phyloP scores from a whole-genome alignment of 2,329 filamentous ascomycete species.

The Torrubiella hemipterigena region DNA sequence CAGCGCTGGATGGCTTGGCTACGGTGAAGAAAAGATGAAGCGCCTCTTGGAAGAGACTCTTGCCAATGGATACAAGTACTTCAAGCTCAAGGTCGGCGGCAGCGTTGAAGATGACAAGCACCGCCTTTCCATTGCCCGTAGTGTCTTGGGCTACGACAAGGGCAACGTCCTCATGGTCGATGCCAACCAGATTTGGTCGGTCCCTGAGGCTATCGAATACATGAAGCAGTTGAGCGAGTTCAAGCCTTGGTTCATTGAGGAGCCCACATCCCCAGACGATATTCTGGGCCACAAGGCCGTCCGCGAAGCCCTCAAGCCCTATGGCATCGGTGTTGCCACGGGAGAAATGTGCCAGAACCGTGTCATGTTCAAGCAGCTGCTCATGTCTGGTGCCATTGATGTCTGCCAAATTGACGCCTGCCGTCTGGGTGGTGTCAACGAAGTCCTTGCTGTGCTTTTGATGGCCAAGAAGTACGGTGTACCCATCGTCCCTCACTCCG shows the following conservation, averaged over 20 bases:
- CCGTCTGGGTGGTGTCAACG: conserved; percentile 80
- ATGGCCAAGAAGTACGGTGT: conserved; percentile 71
- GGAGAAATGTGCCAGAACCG: conserved; percentile 96
- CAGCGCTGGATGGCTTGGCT: conserved; percentile 83
- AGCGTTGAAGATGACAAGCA: conserved; percentile 59
- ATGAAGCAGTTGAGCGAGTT: conserved; percentile 75
- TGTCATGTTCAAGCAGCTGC: conserved; percentile 85
- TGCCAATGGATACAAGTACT: conserved; percentile 66
- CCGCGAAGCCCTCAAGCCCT: conserved; percentile 63
- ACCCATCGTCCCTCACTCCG: conserved; percentile 79
- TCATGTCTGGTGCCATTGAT: conserved; percentile 69
- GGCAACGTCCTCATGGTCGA: conserved; percentile 87
- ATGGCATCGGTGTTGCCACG: conserved; percentile 73
- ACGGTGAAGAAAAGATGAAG: conserved; percentile 79
- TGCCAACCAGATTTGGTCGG: conserved; percentile 87
- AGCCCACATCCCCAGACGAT: conserved; percentile 84
- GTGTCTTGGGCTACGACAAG: conserved; percentile 70
- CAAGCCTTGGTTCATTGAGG: conserved; percentile 89
- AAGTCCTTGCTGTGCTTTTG: conserved; percentile 79
- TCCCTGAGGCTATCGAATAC: conserved; percentile 77
- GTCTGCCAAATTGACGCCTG: conserved; percentile 87
- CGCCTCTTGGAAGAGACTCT: conserved; percentile 62
- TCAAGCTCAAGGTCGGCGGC: conserved; percentile 83
- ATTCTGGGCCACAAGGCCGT: conserved; percentile 80
- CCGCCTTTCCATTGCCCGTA: conserved; percentile 60